Base-by-base conservation (phyloP, 805 yeast species). In the Pichia nanzhaoensis region DNA sequence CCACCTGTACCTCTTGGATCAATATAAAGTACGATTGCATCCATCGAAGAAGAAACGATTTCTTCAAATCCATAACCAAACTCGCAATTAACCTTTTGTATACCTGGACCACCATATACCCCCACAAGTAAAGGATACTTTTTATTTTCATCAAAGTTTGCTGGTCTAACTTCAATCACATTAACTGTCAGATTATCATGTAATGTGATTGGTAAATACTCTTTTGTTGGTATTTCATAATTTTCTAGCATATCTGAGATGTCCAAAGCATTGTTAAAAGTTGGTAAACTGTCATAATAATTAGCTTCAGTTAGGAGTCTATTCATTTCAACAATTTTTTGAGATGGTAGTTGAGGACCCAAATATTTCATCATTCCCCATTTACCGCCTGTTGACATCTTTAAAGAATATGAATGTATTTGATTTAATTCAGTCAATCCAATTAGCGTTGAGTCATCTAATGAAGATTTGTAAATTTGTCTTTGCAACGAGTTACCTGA, bases 1-100 rank as follows among this genome's bases (percentile, higher is more conserved):
- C 81, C 83, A n/a, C 85, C 88, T 0, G 93, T 83, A 2, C 95
- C 93, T 59, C 93, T 68, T 16, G 95, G 93, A 54, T 85, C 95
- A 37, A 85, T 75, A 37, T 77, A 71, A 41, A 84, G 60, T 1
- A 84, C 79, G 24, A 84, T 69, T 0, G 82, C 77, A 55, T 80
- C 75, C 37, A 82, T 55, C 2, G 71, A 67, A 1, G 85, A 74
- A 20, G 79, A 68, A 0, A 79, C 73, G 3, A 77, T 68, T 40
- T 81, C 82, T 51, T 80, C 82, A 52, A 83, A 79, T 9, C 74
- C 77, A 20, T 77, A 62, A 8, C 59, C 58, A 50, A 72, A 78
- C 19, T 65, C 59, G 14, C 76, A 68, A 33, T 66, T 68, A 10
- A 76, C 73, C 21, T 76, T 73, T 51, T 78, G 81, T 4, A 85